A percentile compares a stretch with the other conserved stretches of the same genome.
Evolutionary conservation across 2,329 filamentous ascomycete species (phyloP).

Genomic region (Ophioceras dolichostomum): DNA sequence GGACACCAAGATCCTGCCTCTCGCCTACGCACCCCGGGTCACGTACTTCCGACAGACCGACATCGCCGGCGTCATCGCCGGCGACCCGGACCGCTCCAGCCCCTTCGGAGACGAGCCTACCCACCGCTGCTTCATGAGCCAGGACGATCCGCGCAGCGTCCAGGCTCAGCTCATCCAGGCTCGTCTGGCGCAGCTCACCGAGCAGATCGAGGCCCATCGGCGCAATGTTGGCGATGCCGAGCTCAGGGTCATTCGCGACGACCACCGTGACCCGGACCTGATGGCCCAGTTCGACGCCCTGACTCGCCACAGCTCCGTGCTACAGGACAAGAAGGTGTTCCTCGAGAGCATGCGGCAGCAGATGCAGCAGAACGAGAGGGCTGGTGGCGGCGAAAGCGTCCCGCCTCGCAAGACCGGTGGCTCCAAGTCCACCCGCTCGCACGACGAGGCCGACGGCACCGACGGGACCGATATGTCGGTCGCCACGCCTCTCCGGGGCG

Average conservation of each 20-base stretch:
- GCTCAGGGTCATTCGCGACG: slow-evolving; percentile 44
- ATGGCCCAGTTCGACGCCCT: slow-evolving; percentile 50
- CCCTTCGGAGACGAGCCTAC: slow-evolving; percentile 89
- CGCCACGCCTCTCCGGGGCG: slow-evolving; percentile 27
- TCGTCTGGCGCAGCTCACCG: slow-evolving; percentile 64
- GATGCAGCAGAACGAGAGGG: slow-evolving; percentile 22
- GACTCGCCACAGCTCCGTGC: slow-evolving; percentile 38
- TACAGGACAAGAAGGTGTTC: slow-evolving; percentile 46
- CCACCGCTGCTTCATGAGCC: slow-evolving; percentile 90
- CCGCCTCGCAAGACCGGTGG: background rate
- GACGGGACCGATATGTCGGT: slow-evolving; percentile 21
- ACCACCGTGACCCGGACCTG: slow-evolving; percentile 33
- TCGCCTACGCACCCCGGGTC: slow-evolving; percentile 86
- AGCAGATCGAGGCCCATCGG: slow-evolving; percentile 66
- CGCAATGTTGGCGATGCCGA: slow-evolving; percentile 65
- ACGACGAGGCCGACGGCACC: slow-evolving; percentile 8
- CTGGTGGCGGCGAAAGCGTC: slow-evolving; percentile 13
- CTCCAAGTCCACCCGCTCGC: slow-evolving; percentile 2
- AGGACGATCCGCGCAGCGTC: slow-evolving; percentile 76
- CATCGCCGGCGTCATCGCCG: slow-evolving; percentile 65
- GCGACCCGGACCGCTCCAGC: slow-evolving; percentile 73
- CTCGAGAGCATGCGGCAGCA: slow-evolving; percentile 45
- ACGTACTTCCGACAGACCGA: slow-evolving; percentile 98
- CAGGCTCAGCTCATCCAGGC: slow-evolving; percentile 77
- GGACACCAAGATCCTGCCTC: slow-evolving; percentile 84